Conservation (phyloP, 2,329 filamentous ascomycete species). For the Cryphonectria japonica region DNA sequence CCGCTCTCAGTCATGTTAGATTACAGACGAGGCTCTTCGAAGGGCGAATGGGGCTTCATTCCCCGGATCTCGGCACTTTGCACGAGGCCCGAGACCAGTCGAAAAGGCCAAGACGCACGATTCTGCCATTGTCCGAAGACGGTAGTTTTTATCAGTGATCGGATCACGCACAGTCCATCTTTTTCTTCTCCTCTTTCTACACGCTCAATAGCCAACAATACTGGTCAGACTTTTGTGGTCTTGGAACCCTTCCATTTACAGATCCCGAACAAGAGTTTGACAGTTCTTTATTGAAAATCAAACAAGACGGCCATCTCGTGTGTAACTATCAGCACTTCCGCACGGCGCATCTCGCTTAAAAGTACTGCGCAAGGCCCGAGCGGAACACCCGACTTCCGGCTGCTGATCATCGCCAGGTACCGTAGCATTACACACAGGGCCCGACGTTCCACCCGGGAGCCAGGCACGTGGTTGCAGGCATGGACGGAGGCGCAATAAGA, state of each 20-base stretch:
- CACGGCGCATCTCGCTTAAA: not conserved
- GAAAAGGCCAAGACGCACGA: not conserved
- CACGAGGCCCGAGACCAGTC: not conserved
- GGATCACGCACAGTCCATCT: not conserved
- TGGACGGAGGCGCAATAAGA: not conserved
- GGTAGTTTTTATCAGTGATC: not conserved
- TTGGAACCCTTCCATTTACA: not conserved
- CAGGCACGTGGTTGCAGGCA: not conserved
- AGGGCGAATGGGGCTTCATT: not conserved
- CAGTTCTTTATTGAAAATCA: no score
- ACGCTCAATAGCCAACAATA: not conserved
- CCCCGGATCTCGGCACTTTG: constrained; percentile 1
- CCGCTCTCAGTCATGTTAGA: no score
- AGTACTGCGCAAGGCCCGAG: not conserved
- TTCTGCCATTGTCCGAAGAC: constrained; percentile 1
- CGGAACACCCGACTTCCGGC: not conserved
- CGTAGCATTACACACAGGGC: not conserved
- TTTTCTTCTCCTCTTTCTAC: not conserved
- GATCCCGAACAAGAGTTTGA: not conserved
- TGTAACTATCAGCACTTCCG: not conserved
- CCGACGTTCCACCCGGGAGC: not conserved
- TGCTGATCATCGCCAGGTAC: not conserved
- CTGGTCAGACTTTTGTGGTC: not conserved
- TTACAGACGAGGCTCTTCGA: not conserved
- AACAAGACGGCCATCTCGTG: not conserved